Evolutionary conservation across 2,329 filamentous ascomycete genomes (phyloP), one percentile per base, ranked within the genome.

Genomic region (Gaeumannomyces sp.): DNA sequence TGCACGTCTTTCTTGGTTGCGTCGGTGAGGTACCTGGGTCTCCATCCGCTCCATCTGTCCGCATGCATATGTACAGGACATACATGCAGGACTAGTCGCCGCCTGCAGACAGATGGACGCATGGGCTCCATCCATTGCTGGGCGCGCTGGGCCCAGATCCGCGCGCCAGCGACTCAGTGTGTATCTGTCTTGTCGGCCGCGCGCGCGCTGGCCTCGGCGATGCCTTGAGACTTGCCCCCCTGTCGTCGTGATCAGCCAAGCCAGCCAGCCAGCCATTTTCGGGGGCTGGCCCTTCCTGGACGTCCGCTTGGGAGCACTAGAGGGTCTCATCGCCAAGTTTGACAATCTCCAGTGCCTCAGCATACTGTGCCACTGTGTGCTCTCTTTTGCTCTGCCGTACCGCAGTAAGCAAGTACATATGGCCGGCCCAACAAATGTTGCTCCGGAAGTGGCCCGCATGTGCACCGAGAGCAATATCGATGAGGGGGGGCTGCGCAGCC

Each of bases 31-130:
- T 50, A 22, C 19, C 16, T 50, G 2, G 3, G 4, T 35, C 33
- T 35, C 16, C 19, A 22, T 22, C 16, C 19, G 19, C 45, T 53
- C 45, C 45, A 11, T 25, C 45, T 8, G 45, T 11, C 14, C 45
- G 45, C 45, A 25, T 53, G 45, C 45, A 53, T 53, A n/a, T n/a
- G n/a, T n/a, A 53, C 45, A 53, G 45, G 45, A 53, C 45, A 53
- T 53, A 25, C 45, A 53, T 53, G 45, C 45, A 53, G 45, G 45
- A n/a, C 2, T 53, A 22, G 45, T 53, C 45, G 45, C 22, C 45
- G 45, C 45, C 45, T 53, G 45, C 45, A 53, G 45, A 53, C 45
- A 53, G 45, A 53, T 53, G 45, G 45, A 25, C 45, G 45, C 45
- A 53, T 53, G 45, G 22, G 22, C 45, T 11, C 45, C 45, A n/a